Evolutionary conservation across 495 filamentous ascomycete genomes (phyloP).

Genomic region (Penicillium lividum): DNA sequence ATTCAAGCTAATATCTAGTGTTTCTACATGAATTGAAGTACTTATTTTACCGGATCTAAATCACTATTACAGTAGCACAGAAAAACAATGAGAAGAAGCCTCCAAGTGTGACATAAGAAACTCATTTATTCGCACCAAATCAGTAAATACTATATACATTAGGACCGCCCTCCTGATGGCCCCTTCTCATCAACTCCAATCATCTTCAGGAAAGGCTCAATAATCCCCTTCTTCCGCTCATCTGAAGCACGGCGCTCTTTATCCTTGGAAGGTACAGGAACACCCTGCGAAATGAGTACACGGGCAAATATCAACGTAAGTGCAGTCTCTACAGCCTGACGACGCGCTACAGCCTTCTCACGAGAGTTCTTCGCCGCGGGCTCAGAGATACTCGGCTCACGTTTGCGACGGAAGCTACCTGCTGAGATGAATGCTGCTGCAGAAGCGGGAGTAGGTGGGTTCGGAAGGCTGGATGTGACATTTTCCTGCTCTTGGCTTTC

Average conservation of each 20-base stretch:
- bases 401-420: slow-evolving; percentile 37
- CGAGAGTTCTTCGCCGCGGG: slow-evolving; percentile 1
- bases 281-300: slow-evolving; percentile 37
- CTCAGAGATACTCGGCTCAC: slow-evolving; percentile 21
- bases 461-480: slow-evolving; percentile 11
- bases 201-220: slow-evolving; percentile 49
- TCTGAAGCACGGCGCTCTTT: slow-evolving; percentile 45
- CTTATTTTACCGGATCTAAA: no score
- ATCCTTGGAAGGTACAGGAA: slow-evolving; percentile 37
- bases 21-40: no score
- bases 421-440: slow-evolving; percentile 35
- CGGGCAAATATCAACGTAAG: slow-evolving; percentile 36
- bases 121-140: not conserved
- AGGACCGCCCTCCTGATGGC: slow-evolving; percentile 36
- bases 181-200: slow-evolving; percentile 43
- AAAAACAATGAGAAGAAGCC: not conserved
- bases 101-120: not conserved
- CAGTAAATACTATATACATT: slow-evolving; percentile 2
- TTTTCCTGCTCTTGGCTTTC: slow-evolving; percentile 7
- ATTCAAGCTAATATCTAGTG: no score
- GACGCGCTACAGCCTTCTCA: slow-evolving; percentile 25
- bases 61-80: no score
- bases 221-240: slow-evolving; percentile 41
- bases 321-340: slow-evolving; percentile 38
- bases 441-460: slow-evolving; percentile 27